These are phyloP conservation scores for Cicer chorassanicum DNA, from an alignment of 306 rosid genomes.

Conservation along the genomic window DNA sequence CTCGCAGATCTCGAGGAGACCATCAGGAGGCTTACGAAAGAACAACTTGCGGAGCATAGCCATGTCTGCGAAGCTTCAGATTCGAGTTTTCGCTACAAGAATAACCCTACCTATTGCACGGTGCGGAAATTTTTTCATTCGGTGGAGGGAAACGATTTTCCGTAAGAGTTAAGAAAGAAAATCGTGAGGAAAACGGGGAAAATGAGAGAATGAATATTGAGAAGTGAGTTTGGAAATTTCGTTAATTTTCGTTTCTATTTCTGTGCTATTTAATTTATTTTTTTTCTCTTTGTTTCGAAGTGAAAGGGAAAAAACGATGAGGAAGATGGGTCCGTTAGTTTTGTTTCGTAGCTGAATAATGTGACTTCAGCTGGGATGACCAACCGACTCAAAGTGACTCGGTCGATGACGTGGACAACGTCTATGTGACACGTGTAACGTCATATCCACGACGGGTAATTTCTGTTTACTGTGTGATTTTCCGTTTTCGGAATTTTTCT, in stretches of 20 bases:
- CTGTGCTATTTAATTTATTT: no score
- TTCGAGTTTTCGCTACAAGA: neutral
- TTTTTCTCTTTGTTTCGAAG: neutral
- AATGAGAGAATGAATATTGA: constrained; percentile 26
- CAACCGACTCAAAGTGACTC: constrained; percentile 52
- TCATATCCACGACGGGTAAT: constrained; percentile 27
- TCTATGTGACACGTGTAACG: constrained; percentile 31
- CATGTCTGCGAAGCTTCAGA: constrained; percentile 54
- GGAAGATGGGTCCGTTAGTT: constrained; percentile 46
- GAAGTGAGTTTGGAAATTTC: constrained; percentile 38
- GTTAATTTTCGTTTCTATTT: neutral
- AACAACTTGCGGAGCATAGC: constrained; percentile 86
- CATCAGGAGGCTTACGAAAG: constrained; percentile 93
- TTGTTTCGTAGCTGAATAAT: constrained; percentile 32
- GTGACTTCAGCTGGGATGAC: constrained; percentile 37
- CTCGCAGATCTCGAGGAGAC: constrained; percentile 87
- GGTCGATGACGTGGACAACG: constrained; percentile 38
- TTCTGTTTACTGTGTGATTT: constrained; percentile 24
- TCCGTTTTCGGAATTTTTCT: neutral
- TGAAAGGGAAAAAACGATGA: constrained; percentile 12
- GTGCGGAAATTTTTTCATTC: constrained; percentile 9
- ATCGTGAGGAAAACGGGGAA: constrained; percentile 31
- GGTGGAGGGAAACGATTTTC: constrained; percentile 17
- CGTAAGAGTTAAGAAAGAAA: constrained; percentile 34
- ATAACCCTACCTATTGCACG: constrained; percentile 29